Evolutionary conservation across 2,329 filamentous ascomycete genomes (phyloP).

Genomic region (Aspergillus luchuensis): DNA sequence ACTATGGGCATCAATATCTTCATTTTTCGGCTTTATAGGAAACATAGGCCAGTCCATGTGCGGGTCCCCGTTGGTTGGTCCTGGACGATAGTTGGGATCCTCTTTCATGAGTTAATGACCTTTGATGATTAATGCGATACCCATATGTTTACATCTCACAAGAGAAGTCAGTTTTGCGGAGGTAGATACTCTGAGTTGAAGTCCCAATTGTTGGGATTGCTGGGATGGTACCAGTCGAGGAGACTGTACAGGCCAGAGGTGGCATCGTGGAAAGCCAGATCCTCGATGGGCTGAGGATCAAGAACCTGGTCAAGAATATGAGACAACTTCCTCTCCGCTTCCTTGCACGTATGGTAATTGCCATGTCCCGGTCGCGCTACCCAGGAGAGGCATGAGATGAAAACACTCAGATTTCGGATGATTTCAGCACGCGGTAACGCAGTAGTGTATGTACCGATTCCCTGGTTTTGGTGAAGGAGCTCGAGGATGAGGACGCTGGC

Average conservation of each 20-base stretch:
- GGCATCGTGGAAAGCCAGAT: slow-evolving; percentile 32
- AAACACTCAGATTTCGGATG: slow-evolving; percentile 39
- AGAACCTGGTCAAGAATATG: slow-evolving; percentile 39
- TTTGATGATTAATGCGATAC: slow-evolving; percentile 13
- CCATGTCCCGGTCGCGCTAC: slow-evolving; percentile 37
- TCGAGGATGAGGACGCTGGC: slow-evolving; percentile 38
- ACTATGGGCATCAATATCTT: neutral
- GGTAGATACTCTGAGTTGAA: slow-evolving; percentile 34
- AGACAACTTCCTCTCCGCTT: slow-evolving; percentile 39
- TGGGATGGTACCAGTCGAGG: slow-evolving; percentile 38
- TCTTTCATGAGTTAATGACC: slow-evolving; percentile 9
- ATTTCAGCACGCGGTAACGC: slow-evolving; percentile 34
- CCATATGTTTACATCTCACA: slow-evolving; percentile 17
- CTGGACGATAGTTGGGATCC: neutral
- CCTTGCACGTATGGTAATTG: slow-evolving; percentile 39
- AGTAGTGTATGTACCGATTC: slow-evolving; percentile 27
- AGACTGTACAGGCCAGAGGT: slow-evolving; percentile 35
- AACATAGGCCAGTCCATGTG: neutral
- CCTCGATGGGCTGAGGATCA: slow-evolving; percentile 36
- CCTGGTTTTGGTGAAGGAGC: slow-evolving; percentile 36
- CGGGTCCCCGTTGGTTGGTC: neutral
- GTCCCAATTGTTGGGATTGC: slow-evolving; percentile 37
- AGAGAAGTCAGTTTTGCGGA: slow-evolving; percentile 23
- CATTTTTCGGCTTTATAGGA: neutral
- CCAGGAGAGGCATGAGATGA: slow-evolving; percentile 37